These are phyloP conservation scores for Guadua angustifolia DNA, from an alignment of 176 grass and related monocot genomes.

Conservation along the genomic window DNA sequence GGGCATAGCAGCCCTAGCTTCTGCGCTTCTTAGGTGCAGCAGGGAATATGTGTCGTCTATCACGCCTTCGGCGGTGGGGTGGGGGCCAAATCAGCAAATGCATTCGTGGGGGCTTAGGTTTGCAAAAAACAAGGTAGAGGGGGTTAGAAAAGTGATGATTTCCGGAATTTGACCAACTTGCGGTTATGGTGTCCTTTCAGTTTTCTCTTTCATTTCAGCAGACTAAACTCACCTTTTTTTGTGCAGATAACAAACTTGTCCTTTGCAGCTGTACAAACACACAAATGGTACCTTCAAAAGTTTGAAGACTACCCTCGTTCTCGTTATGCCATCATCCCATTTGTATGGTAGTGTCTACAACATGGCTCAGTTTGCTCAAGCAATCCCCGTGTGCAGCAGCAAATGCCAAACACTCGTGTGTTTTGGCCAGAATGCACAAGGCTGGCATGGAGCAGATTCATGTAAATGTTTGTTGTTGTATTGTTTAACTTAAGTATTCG, in stretches of 20 bases:
- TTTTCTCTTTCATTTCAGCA: constrained; percentile 12
- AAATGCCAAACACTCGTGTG: neutral
- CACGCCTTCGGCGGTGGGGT: too few species aligned
- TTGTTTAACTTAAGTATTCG: constrained; percentile 5
- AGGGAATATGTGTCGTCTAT: too few species aligned
- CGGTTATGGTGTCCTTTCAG: constrained; percentile 2
- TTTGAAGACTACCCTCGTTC: constrained; percentile 83
- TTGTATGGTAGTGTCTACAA: constrained; percentile 61
- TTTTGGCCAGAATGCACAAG: constrained; percentile 24
- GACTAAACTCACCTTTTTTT: constrained; percentile 16
- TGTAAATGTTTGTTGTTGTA: constrained; percentile 19
- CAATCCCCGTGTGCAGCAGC: neutral
- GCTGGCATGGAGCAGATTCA: neutral
- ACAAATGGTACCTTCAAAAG: constrained; percentile 88
- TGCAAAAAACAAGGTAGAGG: too few species aligned
- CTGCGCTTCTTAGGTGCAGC: too few species aligned
- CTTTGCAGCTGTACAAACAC: constrained; percentile 79
- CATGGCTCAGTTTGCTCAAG: neutral
- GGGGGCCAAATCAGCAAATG: too few species aligned
- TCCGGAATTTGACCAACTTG: neutral
- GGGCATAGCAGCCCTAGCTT: too few species aligned
- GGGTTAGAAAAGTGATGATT: too few species aligned
- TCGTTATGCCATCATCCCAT: constrained; percentile 79
- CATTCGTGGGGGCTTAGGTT: too few species aligned
- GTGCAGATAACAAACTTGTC: constrained; percentile 73